A percentile compares a stretch with the other conserved stretches of the same genome.
These are phyloP conservation scores for Moesziomyces sp. DNA, from an alignment of 1,284 basidiomycete species.

Conservation along the genomic window DNA sequence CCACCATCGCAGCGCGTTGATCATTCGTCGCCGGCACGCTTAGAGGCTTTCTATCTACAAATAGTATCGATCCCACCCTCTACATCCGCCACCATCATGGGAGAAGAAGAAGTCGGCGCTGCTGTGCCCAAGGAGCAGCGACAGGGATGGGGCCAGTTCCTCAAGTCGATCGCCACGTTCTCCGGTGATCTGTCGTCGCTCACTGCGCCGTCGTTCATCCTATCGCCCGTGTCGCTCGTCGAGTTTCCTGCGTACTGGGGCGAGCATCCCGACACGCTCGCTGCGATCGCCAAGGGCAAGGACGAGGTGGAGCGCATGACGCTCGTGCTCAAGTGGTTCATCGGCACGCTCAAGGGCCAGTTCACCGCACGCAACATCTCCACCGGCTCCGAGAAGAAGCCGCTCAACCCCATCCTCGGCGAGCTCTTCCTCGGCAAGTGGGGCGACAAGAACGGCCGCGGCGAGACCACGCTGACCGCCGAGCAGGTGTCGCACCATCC, in stretches of 20 bases:
- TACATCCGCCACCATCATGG: conserved; percentile 29
- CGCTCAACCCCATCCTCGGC: conserved; percentile 93
- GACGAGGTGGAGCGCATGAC: conserved; percentile 67
- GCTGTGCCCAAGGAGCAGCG: conserved; percentile 58
- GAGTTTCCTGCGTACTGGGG: conserved; percentile 68
- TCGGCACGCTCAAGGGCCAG: conserved; percentile 85
- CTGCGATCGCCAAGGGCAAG: conserved; percentile 54
- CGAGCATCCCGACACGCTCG: conserved; percentile 64
- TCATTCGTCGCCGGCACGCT: neutral
- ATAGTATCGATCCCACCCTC: neutral
- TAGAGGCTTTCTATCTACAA: neutral
- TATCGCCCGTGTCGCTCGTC: conserved; percentile 67
- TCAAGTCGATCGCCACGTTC: conserved; percentile 66
- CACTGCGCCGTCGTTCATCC: conserved; percentile 81
- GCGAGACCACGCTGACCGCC: conserved; percentile 86
- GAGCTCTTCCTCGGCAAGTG: conserved; percentile 88
- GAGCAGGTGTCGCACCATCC: conserved; percentile 81
- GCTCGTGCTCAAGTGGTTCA: conserved; percentile 66
- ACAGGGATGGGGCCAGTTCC: conserved; percentile 62
- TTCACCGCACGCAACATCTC: conserved; percentile 75
- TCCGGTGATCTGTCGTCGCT: conserved; percentile 88
- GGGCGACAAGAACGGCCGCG: conserved; percentile 82
- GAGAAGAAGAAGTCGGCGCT: conserved; percentile 53
- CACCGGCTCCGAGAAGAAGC: conserved; percentile 93
- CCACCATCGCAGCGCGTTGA: neutral